Base-by-base conservation (phyloP, 2,329 filamentous ascomycete species). In the Phaeosphaeriaceae sp. region DNA sequence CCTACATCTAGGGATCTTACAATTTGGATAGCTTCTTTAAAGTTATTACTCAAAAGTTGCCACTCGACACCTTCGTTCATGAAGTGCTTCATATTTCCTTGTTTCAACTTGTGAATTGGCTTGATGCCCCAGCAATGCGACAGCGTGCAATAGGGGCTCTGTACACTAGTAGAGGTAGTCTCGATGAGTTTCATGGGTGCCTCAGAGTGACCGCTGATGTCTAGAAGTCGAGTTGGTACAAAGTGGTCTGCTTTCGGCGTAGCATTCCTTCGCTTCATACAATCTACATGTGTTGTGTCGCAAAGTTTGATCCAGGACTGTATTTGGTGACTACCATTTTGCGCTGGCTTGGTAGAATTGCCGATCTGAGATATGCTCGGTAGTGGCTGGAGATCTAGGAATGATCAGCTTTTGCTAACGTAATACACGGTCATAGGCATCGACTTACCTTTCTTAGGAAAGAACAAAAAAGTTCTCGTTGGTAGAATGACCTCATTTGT, bases 41-140 rank as follows among this genome's bases (percentile, higher is more conserved):
- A 68, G 18, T 68, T 68, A 9, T 41, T 46, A 2, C 61, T 46
- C 1, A 68, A 46, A 0, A 43, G 16, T 12, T 49, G 41, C 51
- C 53, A 56, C 4, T 43, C 38, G 1, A 67, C 44, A 8, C 64
- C 64, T n/a, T 51, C 46, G 2, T 33, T 40, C 46, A 54, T 61
- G 42, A 29, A 7, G 15, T 46, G 21, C 18, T 33, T 23, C 7
- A 7, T 46, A 11, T 38, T 21, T 50, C 38, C 6, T 26, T 42
- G 9, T 58, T 6, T 51, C 26, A 3, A 23, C n/a, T 2, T 6
- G 50, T 6, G 63, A 58, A 6, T 46, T 9, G 13, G 34, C 42
- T n/a, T 33, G n/a, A 34, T 34, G 8, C 63, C 65, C 65, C 63
- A 68, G 42, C 58, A 66, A 33, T 67, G 65, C 1, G 43, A 52